Conservation (phyloP, 768 basidiomycete genomes). For the Mycena polygramma region DNA sequence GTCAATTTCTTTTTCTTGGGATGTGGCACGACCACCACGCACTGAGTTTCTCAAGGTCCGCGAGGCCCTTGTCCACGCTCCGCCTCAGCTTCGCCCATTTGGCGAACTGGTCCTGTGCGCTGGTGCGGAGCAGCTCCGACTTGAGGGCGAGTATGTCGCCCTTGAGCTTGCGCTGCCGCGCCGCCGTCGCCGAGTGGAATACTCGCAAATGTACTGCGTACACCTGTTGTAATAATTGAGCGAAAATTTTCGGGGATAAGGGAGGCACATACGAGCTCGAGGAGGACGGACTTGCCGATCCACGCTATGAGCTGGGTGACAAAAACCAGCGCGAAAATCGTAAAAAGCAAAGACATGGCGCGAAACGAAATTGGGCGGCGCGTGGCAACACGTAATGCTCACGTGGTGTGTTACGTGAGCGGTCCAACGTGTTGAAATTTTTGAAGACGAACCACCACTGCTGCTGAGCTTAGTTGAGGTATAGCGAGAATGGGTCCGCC, state of each 20-base stretch:
- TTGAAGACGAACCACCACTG: no score
- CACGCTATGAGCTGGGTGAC: slow-evolving; percentile 87
- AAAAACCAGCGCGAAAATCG: slow-evolving; percentile 87
- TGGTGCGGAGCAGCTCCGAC: slow-evolving; percentile 88
- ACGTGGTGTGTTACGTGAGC: background rate
- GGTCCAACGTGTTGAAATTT: no score
- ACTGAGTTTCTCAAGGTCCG: slow-evolving; percentile 95
- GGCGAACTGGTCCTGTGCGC: slow-evolving; percentile 97
- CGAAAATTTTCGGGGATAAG: background rate
- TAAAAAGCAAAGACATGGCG: slow-evolving; percentile 81
- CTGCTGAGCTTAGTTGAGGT: no score
- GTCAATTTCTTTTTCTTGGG: background rate
- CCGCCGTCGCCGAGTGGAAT: slow-evolving; percentile 67
- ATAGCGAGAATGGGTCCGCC: no score
- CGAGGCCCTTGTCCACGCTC: slow-evolving; percentile 91
- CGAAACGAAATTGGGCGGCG: background rate
- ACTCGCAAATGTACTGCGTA: slow-evolving; percentile 79
- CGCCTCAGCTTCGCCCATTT: slow-evolving; percentile 97
- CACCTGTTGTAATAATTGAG: slow-evolving; percentile 58
- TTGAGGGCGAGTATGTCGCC: slow-evolving; percentile 83
- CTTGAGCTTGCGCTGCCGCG: slow-evolving; percentile 81
- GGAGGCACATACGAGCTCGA: slow-evolving; percentile 76
- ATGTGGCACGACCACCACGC: slow-evolving; percentile 45
- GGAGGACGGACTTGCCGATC: slow-evolving; percentile 89
- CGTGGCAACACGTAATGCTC: background rate